Evolutionary conservation across 2,329 filamentous ascomycete species (phyloP), one percentile per base, ranked within the genome.

Genomic region (Aspergillus calidoustus): DNA sequence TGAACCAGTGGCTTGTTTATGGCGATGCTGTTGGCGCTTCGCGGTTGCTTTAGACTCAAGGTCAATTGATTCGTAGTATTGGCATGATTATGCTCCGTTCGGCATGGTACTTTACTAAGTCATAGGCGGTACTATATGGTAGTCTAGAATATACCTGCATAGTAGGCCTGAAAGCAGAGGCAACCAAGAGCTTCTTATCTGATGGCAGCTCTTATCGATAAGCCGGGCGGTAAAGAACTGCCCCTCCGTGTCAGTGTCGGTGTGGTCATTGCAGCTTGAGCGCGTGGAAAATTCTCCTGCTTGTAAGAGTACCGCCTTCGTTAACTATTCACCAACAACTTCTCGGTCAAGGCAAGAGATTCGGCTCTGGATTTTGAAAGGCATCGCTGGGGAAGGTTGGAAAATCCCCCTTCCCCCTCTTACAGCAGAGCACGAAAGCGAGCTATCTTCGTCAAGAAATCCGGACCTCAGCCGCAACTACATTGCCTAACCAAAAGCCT

Each of bases 281-380:
- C 62, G 62, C 68, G 68, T 69, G 68, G 68, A 69, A 69, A 68
- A 67, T 66, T 66, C 62, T 64, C 62, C 59, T 58, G 48, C 49
- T 5, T 46, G 28, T n/a, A 11, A 30, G 49, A 48, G 44, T 56
- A 61, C 54, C 60, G 41, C 56, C 51, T 57, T 55, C 56, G n/a
- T 28, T 22, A 46, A 49, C 44, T 22, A 48, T 56, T 59, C 50
- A 53, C 22, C 54, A 52, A 60, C 57, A 58, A 48, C 53, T 41
- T 43, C 44, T 19, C 44, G 22, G 50, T 44, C 44, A 59, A 54
- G 23, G 46, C 44, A 54, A 13, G n/a, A 47, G 51, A 49, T 38
- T 58, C 47, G 51, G 46, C 30, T 31, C 31, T 22, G 51, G 44
- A 44, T 51, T 54, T 22, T 31, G 43, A 22, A 38, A 50, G 30